Percentiles rank a stretch among this genome's conserved stretches.
These are phyloP conservation scores for Ophiostoma australiae DNA, from an alignment of 2,329 filamentous ascomycete genomes.

Conservation along the genomic window DNA sequence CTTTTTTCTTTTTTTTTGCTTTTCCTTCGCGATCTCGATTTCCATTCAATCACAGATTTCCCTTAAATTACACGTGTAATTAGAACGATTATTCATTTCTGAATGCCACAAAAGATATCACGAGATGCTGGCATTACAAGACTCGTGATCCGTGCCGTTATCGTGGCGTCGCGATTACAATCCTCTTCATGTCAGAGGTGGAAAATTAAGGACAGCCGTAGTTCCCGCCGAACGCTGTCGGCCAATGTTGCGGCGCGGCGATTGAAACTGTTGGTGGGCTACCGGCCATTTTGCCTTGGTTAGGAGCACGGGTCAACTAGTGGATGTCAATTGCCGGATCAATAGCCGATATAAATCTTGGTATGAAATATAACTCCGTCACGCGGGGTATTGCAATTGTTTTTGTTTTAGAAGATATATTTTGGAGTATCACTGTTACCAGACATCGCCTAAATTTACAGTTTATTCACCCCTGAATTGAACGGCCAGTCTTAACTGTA, in stretches of 20 bases:
- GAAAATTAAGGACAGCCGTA: constrained; percentile 16
- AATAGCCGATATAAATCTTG: neutral
- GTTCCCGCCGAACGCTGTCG: neutral
- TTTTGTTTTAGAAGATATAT: too few species aligned
- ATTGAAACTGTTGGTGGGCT: neutral
- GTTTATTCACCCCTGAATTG: neutral
- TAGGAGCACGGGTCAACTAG: neutral
- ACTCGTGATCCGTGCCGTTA: constrained; percentile 10
- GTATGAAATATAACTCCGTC: neutral
- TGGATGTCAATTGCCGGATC: neutral
- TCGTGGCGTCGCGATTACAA: neutral
- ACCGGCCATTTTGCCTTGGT: neutral
- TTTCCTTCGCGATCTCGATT: neutral
- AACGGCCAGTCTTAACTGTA: neutral
- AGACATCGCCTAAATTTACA: neutral
- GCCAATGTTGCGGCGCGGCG: neutral
- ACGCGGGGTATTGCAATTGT: neutral
- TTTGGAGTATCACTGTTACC: neutral
- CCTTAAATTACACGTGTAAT: neutral
- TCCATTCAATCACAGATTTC: too few species aligned
- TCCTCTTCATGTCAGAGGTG: constrained; percentile 20
- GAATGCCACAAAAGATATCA: neutral
- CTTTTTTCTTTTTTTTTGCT: neutral
- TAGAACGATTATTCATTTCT: neutral
- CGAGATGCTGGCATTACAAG: neutral